Base-by-base conservation (phyloP, 1,284 basidiomycete genomes). In the Pseudozyma thailandica region DNA sequence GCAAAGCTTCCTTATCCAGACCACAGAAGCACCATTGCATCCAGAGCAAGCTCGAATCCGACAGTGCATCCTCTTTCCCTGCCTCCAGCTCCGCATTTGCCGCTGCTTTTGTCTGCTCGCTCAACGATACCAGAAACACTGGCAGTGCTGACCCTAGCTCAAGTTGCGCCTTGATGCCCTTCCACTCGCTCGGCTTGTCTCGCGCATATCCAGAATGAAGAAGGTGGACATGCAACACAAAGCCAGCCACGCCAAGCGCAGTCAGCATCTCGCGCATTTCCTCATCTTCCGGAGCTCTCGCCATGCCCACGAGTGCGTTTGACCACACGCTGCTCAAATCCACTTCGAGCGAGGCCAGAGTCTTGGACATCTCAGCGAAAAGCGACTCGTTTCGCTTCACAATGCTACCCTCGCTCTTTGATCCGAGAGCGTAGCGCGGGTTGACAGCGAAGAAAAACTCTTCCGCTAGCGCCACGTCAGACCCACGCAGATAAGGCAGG, bases 1-100 rank as follows among this genome's bases (percentile, higher is more conserved):
- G 51, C 42, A 71, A 55, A 10, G 51, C 51, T 33, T 60, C 53
- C 18, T 55, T 48, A 25, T 59, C 41, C 20, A 61, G 18, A 0
- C 51, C 70, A 5, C 42, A 49, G 38, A 57, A 43, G 45, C 61
- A 62, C 65, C 64, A 69, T 37, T 70, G 61, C 69, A 66, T 57
- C 62, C 69, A 66, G 20, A 72, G 53, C 49, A 74, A 43, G 42
- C 55, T 64, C 20, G 68, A 44, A 31, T 74, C 62, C 23, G 71
- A 60, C 30, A 68, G 23, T 25, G 57, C 51, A 7, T 69, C 56
- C 53, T 74, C 65, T 9, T 55, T 60, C 20, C 64, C 72, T 35
- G 51, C 53, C 18, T 46, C 42, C 21, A 65, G 39, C 18, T 72
- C 61, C 1, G 58, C 51, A 25, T 52, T 57, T 1, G 62, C 55